These are phyloP conservation scores for Samsoniella hepiali DNA, from an alignment of 2,329 filamentous ascomycete genomes.

Conservation along the genomic window DNA sequence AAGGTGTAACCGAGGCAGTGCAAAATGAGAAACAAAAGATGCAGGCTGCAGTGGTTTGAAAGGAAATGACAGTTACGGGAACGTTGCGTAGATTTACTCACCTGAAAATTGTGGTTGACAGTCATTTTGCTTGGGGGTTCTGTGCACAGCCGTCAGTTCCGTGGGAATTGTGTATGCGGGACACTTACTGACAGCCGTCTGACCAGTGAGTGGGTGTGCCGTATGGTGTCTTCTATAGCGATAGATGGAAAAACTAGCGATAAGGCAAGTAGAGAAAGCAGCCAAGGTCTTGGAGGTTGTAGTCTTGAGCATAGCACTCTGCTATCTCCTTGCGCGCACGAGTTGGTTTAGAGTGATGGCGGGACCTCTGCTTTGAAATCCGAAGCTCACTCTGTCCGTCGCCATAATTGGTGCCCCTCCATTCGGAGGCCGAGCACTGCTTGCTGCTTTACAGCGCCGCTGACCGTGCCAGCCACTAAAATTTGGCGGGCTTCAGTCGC, in stretches of 20 bases:
- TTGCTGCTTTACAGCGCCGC: background rate
- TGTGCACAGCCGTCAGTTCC: constrained; percentile 1
- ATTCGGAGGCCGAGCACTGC: background rate
- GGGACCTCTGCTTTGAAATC: constrained; percentile 19
- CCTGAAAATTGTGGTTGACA: constrained; percentile 45
- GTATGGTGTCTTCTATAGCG: constrained; percentile 22
- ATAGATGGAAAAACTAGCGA: constrained; percentile 31
- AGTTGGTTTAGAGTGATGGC: background rate
- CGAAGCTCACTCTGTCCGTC: constrained; percentile 9
- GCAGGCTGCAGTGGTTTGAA: background rate
- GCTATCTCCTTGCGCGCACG: background rate
- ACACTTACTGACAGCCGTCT: constrained; percentile 2
- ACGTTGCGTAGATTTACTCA: constrained; percentile 24
- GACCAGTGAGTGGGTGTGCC: background rate
- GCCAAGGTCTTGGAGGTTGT: constrained; percentile 28
- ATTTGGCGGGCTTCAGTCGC: background rate
- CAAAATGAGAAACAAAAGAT: constrained; percentile 6
- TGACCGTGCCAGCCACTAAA: background rate
- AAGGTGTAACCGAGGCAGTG: constrained; percentile 21
- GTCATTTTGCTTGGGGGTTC: constrained; percentile 36
- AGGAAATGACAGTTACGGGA: background rate
- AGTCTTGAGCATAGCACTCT: constrained; percentile 33
- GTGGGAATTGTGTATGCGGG: background rate
- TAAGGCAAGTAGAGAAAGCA: constrained; percentile 28
- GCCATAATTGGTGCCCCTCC: constrained; percentile 7